Conservation (phyloP, 495 filamentous ascomycete species). For the Rhypophila decipiens region DNA sequence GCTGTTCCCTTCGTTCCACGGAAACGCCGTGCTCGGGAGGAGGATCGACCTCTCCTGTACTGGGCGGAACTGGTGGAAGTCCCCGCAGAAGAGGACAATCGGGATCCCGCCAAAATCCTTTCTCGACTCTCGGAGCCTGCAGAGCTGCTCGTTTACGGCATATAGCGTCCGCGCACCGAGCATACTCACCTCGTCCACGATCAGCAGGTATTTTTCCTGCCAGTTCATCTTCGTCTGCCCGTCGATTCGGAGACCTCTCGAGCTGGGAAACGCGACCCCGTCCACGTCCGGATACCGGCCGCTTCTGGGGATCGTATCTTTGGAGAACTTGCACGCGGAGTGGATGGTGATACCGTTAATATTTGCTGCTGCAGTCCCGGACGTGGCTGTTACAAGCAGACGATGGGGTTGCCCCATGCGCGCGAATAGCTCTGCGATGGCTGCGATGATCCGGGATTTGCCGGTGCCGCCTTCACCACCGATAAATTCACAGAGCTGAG, state of each 20-base stretch:
- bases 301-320: background rate
- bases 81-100: background rate
- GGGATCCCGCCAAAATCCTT: background rate
- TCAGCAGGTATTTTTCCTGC: background rate
- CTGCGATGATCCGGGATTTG: background rate
- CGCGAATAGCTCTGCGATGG: background rate
- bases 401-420: background rate
- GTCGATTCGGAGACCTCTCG: background rate
- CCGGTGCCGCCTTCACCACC: conserved; percentile 2
- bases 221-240: background rate
- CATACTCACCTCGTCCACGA: conserved; percentile 1
- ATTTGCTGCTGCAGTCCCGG: background rate
- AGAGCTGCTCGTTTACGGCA: conserved; percentile 1
- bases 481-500: background rate
- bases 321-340: background rate
- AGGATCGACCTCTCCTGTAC: background rate
- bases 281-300: background rate
- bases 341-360: conserved; percentile 1
- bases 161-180: background rate
- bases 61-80: background rate
- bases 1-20: background rate
- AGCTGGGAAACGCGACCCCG: background rate
- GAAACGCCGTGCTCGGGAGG: background rate
- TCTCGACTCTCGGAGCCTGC: background rate
- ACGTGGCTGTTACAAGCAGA: background rate